Conservation (phyloP, 2,329 filamentous ascomycete genomes). For the Calonectria honghensis region DNA sequence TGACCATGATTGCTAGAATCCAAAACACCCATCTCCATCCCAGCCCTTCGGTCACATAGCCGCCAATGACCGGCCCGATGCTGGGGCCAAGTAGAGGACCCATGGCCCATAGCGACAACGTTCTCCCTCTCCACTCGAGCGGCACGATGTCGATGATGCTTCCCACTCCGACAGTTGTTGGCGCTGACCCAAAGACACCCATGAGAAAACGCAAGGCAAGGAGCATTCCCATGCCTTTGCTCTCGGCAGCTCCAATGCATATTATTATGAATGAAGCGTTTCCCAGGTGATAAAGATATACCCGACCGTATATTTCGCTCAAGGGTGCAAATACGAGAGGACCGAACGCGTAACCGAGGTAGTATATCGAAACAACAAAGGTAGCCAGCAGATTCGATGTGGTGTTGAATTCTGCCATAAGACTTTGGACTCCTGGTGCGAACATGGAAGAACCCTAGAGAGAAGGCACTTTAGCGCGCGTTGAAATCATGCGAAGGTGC, state of each 20-base stretch:
- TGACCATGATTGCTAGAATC: constrained; percentile 66
- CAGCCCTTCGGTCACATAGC: constrained; percentile 63
- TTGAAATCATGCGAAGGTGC: too few species aligned
- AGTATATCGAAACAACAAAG: constrained; percentile 74
- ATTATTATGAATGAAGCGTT: constrained; percentile 76
- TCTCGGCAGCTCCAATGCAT: constrained; percentile 67
- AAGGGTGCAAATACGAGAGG: constrained; percentile 69
- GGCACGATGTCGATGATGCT: constrained; percentile 70
- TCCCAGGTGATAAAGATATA: constrained; percentile 62
- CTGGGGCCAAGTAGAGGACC: constrained; percentile 70
- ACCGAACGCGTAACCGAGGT: constrained; percentile 71
- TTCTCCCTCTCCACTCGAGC: constrained; percentile 66
- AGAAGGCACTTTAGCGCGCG: neutral
- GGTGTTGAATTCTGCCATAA: constrained; percentile 70
- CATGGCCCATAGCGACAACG: constrained; percentile 67
- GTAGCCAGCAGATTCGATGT: constrained; percentile 64
- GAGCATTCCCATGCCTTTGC: constrained; percentile 63
- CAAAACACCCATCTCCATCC: constrained; percentile 73
- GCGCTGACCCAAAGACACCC: constrained; percentile 64
- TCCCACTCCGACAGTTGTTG: constrained; percentile 69
- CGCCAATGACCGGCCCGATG: constrained; percentile 70
- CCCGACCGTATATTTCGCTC: constrained; percentile 68
- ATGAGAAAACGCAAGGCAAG: constrained; percentile 68
- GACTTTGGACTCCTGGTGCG: constrained; percentile 71
- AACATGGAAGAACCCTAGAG: constrained; percentile 68